Base-by-base conservation (phyloP, 2,329 filamentous ascomycete species). In the Aspergillus quadricinctus region DNA sequence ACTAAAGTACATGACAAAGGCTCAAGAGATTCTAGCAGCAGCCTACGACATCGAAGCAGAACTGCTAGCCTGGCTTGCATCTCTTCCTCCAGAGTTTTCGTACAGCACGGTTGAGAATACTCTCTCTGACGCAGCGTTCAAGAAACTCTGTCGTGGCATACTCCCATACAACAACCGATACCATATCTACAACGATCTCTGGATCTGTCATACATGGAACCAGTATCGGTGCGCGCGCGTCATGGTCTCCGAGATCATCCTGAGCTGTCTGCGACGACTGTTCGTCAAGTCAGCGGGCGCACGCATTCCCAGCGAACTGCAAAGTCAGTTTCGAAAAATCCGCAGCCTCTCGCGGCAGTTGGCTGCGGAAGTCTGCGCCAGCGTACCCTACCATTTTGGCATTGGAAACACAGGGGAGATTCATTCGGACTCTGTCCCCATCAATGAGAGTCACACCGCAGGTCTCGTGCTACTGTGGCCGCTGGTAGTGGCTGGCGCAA, bases 151-250 rank as follows among this genome's bases (percentile, higher is more conserved):
- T n/a, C 62, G 64, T 27, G 64, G 66, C 4, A 56, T 70, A 17
- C 40, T 53, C 4, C 63, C 64, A 1, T 84, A 83, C 57, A 75
- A 78, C 19, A 77, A 78, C 11, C 74, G 77, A 53, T 86, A 83
- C 63, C 83, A 87, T 64, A 66, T 77, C 23, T 87, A 87, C 62
- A 68, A 69, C 17, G 78, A 81, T 58, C 77, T 83, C 54, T 83
- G 79, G 76, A 71, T 78, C 19, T 81, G 79, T 8, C 77, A 80
- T 25, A 75, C 82, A 43, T 86, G 81, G 81, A 83, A 82, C 57
- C 80, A 86, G 61, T 84, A 81, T 61, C 81, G 84, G 25, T 84
- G 82, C 76, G 77, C 78, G 6, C 79, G 82, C n/a, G 79, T 85
- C 25, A 68, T 85, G 9, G 65, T 79, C 17, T 80, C 77, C 64